Evolutionary conservation across 78 protist species (phyloP), one percentile per base, ranked within the genome.

Genomic region (Paulinella micropora): DNA sequence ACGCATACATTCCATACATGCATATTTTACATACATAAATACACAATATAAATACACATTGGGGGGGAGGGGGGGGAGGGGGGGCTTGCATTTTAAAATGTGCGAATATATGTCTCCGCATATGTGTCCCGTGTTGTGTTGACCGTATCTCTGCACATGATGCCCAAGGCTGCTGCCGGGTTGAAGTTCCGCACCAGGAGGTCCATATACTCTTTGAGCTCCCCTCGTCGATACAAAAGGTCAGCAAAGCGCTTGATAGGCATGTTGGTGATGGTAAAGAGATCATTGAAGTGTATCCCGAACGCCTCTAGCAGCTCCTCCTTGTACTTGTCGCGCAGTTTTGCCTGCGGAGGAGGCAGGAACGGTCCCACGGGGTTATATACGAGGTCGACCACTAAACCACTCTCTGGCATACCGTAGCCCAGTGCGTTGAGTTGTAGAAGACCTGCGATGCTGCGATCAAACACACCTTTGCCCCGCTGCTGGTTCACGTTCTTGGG

Each of bases 171-270:
- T 4, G 88, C 38, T 6, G 41, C 41, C 3, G 88, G 73, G 85
- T 89, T 89, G 88, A 89, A 89, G 84, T n/a, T 29, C 51, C 34
- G 40, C 64, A 89, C 89, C 15, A 89, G 85, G 34, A 89, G 88
- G 26, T 83, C 31, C 91, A 89, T 84, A 32, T 89, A 89, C 79
- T 81, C 79, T n/a, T 34, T 51, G 31, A 89, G 88, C 69, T 84
- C 81, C 9, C 88, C 88, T 1, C 39, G 39, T 3, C 88, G 73
- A 39, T 0, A 29, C 38, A 89, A 83, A 15, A 40, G 29, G 67
- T 89, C 91, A 0, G 91, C 91, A 32, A 89, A 89, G 4, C 91
- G 41, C 73, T 89, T 89, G 84, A 89, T 89, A 28, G 91, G 91
- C 91, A 89, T 89, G 31, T 89, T 89, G 31, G 91, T 38, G 29